Conservation (phyloP, 1,139 yeast species). For the Candida sanyaensis region DNA sequence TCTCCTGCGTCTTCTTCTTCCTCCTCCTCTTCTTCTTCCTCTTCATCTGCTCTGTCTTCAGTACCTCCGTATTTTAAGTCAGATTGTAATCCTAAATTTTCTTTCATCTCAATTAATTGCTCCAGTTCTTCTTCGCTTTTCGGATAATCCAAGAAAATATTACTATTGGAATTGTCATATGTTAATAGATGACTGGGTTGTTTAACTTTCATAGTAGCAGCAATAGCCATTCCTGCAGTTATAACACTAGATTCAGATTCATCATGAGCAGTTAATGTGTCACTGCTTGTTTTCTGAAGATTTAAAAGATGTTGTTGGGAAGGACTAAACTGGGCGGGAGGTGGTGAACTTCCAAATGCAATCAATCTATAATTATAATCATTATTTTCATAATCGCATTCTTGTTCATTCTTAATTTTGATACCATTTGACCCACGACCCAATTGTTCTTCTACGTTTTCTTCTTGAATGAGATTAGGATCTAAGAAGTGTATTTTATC, state of each 20-base stretch:
- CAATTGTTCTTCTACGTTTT: background rate
- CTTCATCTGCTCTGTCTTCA: no score
- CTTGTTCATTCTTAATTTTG: background rate
- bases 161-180: conserved; percentile 3
- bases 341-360: conserved; percentile 5
- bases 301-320: background rate
- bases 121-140: conserved; percentile 2
- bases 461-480: conserved; percentile 7
- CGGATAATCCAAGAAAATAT: conserved; percentile 5
- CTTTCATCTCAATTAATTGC: conserved; percentile 5
- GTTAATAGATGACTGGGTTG: background rate
- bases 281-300: conserved; percentile 1
- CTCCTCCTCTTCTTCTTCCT: background rate
- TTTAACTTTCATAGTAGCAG: background rate
- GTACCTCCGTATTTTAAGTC: conserved; percentile 5
- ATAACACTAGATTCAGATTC: background rate
- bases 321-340: background rate
- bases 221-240: background rate
- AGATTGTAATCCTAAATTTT: conserved; percentile 9
- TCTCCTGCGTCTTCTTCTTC: background rate
- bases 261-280: conserved; percentile 1
- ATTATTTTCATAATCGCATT: background rate
- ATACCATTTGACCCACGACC: no score
- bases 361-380: conserved; percentile 3
- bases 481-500: conserved; percentile 9